Base-by-base conservation (phyloP, 139 green algal genomes). In the Pleodorina starrii region DNA sequence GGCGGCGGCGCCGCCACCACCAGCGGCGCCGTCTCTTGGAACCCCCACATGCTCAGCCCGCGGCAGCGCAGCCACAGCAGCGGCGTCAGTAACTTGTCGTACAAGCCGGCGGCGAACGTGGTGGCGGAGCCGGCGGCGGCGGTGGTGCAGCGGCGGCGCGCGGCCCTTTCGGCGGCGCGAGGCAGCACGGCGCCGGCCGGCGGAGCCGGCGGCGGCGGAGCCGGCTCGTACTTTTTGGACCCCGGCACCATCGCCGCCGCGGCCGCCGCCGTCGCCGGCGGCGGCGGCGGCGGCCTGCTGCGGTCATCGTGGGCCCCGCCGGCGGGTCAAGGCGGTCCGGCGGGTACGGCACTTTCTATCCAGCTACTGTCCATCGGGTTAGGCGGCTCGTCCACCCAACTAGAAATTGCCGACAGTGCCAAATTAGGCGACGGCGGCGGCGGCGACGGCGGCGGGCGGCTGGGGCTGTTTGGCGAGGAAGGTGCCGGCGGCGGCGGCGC, bases 101-200 rank as follows among this genome's bases (percentile, higher is more conserved):
- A 85, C 59, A 57, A 44, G 54, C 51, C 79, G 10, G 27, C 57
- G 11, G 16, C 27, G 11, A 76, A 75, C 54, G 23, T 54, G 17
- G 29, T 25, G 36, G 57, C 79, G 25, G 79, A 86, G 27, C 57
- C 79, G 40, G 79, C 79, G 79, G 79, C 79, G 79, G 79, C 79
- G 54, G 79, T 72, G 40, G 5, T 75, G 40, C 36, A 57, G 54
- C 57, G 57, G 10, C 57, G 66, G 11, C 46, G n/a, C 1, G 79
- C 59, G 4, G 40, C 57, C 25, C 50, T 86, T 27, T 23, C 27
- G 42, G 73, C 73, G 14, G 43, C 40, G 42, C 73, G 42, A 25
- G 73, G 73, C 17, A 36, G 32, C 54, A 66, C 29, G 54, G 54
- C 29, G 9, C 54, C 54, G 7, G 54, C 29, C 50, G 51, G 42